These are phyloP conservation scores for Abrus pulchellus DNA, from an alignment of 306 rosid species.

Conservation along the genomic window DNA sequence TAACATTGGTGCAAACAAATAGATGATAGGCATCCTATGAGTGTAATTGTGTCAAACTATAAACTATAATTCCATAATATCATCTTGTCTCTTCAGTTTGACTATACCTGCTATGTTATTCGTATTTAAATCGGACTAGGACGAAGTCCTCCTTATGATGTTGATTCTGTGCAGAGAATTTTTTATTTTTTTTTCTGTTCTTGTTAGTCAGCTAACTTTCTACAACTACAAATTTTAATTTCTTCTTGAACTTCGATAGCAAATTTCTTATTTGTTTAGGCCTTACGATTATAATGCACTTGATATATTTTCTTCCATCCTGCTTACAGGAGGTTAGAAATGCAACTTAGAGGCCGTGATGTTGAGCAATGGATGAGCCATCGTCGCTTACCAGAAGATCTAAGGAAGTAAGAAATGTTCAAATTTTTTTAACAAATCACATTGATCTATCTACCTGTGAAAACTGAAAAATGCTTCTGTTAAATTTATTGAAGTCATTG, in stretches of 20 bases:
- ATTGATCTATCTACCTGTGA: background rate
- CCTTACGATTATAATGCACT: slow-evolving; percentile 6
- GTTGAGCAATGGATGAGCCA: slow-evolving; percentile 96
- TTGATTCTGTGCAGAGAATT: background rate
- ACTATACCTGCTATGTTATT: background rate
- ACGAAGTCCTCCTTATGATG: background rate
- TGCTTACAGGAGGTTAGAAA: slow-evolving; percentile 74
- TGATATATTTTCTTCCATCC: slow-evolving; percentile 23
- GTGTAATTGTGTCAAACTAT: slow-evolving; percentile 1
- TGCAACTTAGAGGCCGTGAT: slow-evolving; percentile 82
- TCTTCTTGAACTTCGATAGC: background rate
- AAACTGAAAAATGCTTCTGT: background rate
- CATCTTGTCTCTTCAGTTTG: background rate
- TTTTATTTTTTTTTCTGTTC: background rate
- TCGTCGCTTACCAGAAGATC: slow-evolving; percentile 73
- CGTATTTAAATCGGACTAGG: slow-evolving; percentile 2
- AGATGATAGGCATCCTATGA: background rate
- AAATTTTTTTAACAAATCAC: slow-evolving; percentile 7
- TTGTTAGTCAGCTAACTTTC: slow-evolving; percentile 3
- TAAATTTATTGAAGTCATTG: background rate
- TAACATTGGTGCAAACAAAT: slow-evolving; percentile 6
- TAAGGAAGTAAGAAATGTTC: slow-evolving; percentile 59
- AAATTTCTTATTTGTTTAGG: background rate
- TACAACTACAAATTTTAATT: background rate
- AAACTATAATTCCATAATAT: background rate